Evolutionary conservation across 495 filamentous ascomycete genomes (phyloP).

Genomic region (Aspergillus taichungensis): DNA sequence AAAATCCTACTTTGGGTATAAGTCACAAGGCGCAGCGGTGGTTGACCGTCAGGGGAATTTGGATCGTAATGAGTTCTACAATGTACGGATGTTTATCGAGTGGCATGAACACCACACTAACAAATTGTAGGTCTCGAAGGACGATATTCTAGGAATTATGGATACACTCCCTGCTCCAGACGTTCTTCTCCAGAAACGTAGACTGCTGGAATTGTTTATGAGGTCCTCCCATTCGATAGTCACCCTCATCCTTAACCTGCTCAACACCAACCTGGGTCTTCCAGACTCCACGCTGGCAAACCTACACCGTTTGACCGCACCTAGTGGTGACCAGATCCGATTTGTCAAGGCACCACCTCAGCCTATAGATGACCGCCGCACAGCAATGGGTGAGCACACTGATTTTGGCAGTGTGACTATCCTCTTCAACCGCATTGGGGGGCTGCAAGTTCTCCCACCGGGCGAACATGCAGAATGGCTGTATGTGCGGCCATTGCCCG

Average conservation of each 20-base stretch:
- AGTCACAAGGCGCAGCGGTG: constrained; percentile 40
- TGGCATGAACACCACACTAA: not conserved
- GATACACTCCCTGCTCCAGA: constrained; percentile 37
- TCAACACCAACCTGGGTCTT: constrained; percentile 44
- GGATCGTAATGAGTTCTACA: constrained; percentile 56
- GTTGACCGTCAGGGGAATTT: constrained; percentile 45
- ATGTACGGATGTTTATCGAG: constrained; percentile 24
- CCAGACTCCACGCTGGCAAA: constrained; percentile 34
- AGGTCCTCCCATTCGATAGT: constrained; percentile 39
- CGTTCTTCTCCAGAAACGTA: constrained; percentile 27
- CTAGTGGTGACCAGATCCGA: constrained; percentile 51
- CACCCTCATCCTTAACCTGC: constrained; percentile 36
- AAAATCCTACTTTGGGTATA: constrained; percentile 46
- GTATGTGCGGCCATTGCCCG: constrained; percentile 49
- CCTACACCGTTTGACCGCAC: constrained; percentile 40
- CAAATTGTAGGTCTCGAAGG: constrained; percentile 34
- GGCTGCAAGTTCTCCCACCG: constrained; percentile 48
- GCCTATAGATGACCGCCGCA: constrained; percentile 28
- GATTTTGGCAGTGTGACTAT: constrained; percentile 49
- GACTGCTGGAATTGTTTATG: constrained; percentile 40
- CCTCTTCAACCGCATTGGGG: constrained; percentile 52
- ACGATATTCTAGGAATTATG: constrained; percentile 42
- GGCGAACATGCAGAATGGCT: constrained; percentile 42
- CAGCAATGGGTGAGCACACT: constrained; percentile 42
- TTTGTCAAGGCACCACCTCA: constrained; percentile 43